Conservation (phyloP, 2,329 filamentous ascomycete genomes). For the Metarhizium guizhouense region DNA sequence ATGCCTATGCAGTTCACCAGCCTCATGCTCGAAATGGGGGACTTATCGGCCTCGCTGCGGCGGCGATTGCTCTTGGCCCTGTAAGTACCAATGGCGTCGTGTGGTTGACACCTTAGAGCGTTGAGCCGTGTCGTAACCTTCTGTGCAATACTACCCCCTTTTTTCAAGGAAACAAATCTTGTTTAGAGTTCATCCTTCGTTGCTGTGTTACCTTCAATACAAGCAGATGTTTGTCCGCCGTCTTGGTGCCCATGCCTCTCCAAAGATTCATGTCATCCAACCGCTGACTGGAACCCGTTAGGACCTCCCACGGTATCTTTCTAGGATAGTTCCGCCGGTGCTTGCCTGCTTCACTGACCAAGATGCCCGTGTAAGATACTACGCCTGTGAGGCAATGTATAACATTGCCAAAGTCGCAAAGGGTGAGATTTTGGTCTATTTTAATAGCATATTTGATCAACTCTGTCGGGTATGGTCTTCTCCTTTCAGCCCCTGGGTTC, state of each 20-base stretch:
- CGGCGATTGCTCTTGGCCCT: conserved; percentile 86
- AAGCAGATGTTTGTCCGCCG: not conserved
- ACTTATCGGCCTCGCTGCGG: conserved; percentile 88
- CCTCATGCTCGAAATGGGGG: conserved; percentile 95
- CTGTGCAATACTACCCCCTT: no score
- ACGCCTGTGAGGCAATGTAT: conserved; percentile 99
- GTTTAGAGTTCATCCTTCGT: not conserved
- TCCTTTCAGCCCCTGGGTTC: conserved; percentile 1
- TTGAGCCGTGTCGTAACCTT: not conserved
- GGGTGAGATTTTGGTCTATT: conserved; percentile 92
- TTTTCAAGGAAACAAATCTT: not conserved
- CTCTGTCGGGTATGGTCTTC: conserved; percentile 67
- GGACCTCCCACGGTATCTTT: conserved; percentile 86
- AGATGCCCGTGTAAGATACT: conserved; percentile 94
- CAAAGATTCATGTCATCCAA: not conserved
- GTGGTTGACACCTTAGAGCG: not conserved
- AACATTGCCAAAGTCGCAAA: conserved; percentile 99
- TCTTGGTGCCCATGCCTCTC: not conserved
- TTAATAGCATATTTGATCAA: conserved; percentile 97
- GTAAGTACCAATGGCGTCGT: conserved; percentile 44
- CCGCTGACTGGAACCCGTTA: conserved; percentile 24
- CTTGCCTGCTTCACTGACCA: conserved; percentile 96
- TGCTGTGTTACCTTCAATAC: not conserved
- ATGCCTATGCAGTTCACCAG: conserved; percentile 93
- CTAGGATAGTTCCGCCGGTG: conserved; percentile 91